These are phyloP conservation scores for Phylloboletellus chloephorus DNA, from an alignment of 1,284 basidiomycete species.

Conservation along the genomic window DNA sequence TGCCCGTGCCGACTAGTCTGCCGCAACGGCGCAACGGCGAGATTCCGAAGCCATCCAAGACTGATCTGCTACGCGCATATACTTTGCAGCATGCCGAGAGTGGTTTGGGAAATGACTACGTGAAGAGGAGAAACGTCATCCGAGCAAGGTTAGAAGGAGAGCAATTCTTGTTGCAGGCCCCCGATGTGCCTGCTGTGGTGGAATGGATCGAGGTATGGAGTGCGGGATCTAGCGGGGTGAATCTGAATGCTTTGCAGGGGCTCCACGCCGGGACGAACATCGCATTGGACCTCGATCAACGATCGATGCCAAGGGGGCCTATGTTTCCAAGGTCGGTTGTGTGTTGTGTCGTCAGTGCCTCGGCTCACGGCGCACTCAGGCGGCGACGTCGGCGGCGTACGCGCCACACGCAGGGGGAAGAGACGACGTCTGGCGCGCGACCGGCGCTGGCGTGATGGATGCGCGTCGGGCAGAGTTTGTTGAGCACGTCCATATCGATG, in stretches of 20 bases:
- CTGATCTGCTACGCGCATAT: conserved; percentile 59
- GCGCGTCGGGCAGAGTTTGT: neutral
- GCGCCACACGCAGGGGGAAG: conserved; percentile 16
- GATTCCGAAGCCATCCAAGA: conserved; percentile 38
- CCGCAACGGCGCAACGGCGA: conserved; percentile 17
- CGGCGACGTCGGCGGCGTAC: conserved; percentile 39
- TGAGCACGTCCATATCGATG: too few species aligned
- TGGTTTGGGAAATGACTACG: conserved; percentile 91
- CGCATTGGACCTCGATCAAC: conserved; percentile 83
- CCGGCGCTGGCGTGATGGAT: neutral
- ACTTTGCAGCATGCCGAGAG: conserved; percentile 89
- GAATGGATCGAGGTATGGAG: conserved; percentile 89
- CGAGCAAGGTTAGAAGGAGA: conserved; percentile 89
- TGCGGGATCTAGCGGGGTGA: conserved; percentile 6
- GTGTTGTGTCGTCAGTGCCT: neutral
- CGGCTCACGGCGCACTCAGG: conserved; percentile 23
- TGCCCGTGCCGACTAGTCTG: conserved; percentile 13
- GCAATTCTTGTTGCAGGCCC: conserved; percentile 93
- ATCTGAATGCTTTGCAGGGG: conserved; percentile 43
- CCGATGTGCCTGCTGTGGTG: conserved; percentile 81
- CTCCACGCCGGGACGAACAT: conserved; percentile 94
- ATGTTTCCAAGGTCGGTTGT: conserved; percentile 65
- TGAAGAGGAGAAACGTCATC: conserved; percentile 94
- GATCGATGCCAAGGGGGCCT: conserved; percentile 84
- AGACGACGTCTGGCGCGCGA: conserved; percentile 1